Conservation (phyloP, 176 grass and related monocot species). For the Elymus sibiricus region DNA sequence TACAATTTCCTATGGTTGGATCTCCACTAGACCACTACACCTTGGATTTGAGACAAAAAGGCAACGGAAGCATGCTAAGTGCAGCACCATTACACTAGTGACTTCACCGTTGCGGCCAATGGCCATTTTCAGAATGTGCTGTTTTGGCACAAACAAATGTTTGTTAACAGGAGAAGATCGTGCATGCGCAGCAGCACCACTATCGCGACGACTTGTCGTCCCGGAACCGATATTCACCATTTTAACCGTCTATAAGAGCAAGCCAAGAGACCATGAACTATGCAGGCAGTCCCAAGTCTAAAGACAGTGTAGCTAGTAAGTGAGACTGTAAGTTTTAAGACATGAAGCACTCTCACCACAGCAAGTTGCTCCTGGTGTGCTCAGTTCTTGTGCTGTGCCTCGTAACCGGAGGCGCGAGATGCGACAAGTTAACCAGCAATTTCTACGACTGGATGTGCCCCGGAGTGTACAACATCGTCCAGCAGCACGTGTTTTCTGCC, state of each 20-base stretch:
- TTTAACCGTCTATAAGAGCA: slow-evolving; percentile 27
- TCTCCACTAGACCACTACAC: slow-evolving; percentile 39
- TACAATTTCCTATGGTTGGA: slow-evolving; percentile 26
- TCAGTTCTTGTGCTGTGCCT: slow-evolving; percentile 39
- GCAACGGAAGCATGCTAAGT: slow-evolving; percentile 29
- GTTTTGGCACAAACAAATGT: neutral
- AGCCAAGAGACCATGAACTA: neutral
- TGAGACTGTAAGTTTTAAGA: neutral
- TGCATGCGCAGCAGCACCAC: slow-evolving; percentile 31
- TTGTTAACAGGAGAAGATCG: neutral
- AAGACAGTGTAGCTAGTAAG: neutral
- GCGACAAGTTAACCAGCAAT: slow-evolving; percentile 35
- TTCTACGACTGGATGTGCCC: slow-evolving; percentile 57
- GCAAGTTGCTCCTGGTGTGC: slow-evolving; percentile 28
- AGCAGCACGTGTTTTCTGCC: slow-evolving; percentile 39
- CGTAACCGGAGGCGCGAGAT: neutral
- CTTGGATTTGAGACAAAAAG: slow-evolving; percentile 31
- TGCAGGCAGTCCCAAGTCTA: slow-evolving; percentile 12
- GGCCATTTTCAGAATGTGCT: slow-evolving; percentile 19
- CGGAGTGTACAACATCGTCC: slow-evolving; percentile 37
- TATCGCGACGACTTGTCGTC: neutral
- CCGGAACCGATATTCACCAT: neutral
- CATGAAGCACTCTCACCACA: slow-evolving; percentile 28
- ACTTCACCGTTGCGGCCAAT: slow-evolving; percentile 11
- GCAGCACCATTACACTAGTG: slow-evolving; percentile 38